phyloP scores from a whole-genome alignment of 1,139 yeast species.

The Zygosaccharomyces pseudobailii region DNA sequence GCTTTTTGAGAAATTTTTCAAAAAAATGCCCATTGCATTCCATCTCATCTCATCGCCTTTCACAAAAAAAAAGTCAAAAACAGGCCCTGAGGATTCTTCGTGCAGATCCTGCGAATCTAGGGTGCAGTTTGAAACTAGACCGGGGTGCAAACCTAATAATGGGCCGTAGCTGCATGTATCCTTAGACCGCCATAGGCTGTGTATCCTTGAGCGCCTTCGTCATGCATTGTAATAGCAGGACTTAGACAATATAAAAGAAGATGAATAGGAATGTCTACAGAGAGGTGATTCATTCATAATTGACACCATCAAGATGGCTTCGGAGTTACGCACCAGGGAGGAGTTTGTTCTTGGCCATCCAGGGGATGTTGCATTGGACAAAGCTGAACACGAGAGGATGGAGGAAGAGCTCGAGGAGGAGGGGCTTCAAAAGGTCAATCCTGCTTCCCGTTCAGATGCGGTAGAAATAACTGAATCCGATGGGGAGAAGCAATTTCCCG shows the following conservation, averaged over 20 bases:
- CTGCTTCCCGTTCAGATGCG: not conserved
- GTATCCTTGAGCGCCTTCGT: not conserved
- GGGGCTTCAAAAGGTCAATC: not conserved
- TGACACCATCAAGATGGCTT: not conserved
- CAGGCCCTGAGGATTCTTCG: not conserved
- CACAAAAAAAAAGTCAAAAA: not conserved
- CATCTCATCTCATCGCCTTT: not conserved
- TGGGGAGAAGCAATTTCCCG: not conserved
- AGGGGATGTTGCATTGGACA: conserved; percentile 12
- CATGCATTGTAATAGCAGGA: not conserved
- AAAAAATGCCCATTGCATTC: not conserved
- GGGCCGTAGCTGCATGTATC: not conserved
- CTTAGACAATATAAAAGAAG: not conserved
- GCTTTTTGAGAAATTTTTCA: not conserved
- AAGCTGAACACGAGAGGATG: conserved; percentile 23
- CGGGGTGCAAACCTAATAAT: not conserved
- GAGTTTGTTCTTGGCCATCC: not conserved
- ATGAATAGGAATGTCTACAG: not conserved
- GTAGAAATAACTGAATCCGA: not conserved
- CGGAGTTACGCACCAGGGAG: not conserved
- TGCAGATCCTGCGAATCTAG: not conserved
- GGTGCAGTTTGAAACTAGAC: not conserved
- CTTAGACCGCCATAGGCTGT: not conserved
- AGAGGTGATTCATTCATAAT: too few relatives aligned
- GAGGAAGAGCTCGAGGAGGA: conserved; percentile 6